Base-by-base conservation (phyloP, 805 yeast genomes). In the Candida caryicola region DNA sequence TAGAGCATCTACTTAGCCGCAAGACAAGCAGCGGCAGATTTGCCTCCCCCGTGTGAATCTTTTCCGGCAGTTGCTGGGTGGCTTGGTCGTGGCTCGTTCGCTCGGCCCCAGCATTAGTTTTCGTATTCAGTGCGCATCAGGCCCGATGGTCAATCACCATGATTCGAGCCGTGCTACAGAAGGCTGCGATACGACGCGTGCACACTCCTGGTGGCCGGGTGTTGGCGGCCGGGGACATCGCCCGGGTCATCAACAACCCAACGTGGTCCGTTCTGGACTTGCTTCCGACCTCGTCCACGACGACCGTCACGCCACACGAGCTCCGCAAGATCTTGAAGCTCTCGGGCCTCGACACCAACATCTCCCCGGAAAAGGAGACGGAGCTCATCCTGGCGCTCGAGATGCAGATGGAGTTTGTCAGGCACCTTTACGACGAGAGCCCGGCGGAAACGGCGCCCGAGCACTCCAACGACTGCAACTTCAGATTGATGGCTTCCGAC, bases 371-470 rank as follows among this genome's bases (percentile, higher is more conserved):
- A 3, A 63, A 69, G 26, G 56, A 64, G 16, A 40, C 44, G 3
- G 48, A 47, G 19, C 55, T 74, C 29, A 55, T 60, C 10, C 31
- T 39, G 0, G 63, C 69, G 1, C 51, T 79, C 33, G 60, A 62
- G 27, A 69, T 69, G 13, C 85, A 80, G 44, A 59, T 79, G 17
- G 54, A 59, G n/a, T 75, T 80, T 43, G 65, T 79, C 14, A 57
- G 71, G 37, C 69, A 71, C 31, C 55, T 80, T 32, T 71, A 71
- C 36, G 56, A 54, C 9, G 50, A 41, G 2, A 35, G 46, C 18
- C 43, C 39, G 16, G 45, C 42, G 15, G 40, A 40, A 4, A 29
- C 25, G 3, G 35, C 36, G 8, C 37, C 33, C 9, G 51, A 45
- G 23, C 29, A 26, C n/a, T 40, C 39, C 27, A 53, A 49, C 37